Conservation (phyloP, 176 grass and related monocot species). For the Elymus sibiricus region DNA sequence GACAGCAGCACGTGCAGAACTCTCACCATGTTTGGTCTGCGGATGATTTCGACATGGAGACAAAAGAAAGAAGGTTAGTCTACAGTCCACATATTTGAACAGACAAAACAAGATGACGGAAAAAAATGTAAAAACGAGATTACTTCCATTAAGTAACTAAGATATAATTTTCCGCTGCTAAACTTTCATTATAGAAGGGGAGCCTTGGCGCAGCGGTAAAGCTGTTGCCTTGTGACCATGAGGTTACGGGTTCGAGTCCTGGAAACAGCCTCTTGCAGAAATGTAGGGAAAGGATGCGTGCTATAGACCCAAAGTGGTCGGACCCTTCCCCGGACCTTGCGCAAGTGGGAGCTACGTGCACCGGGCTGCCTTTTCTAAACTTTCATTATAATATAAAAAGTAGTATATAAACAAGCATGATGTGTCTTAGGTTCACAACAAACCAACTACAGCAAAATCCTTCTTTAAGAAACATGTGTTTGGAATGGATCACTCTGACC, state of each 20-base stretch:
- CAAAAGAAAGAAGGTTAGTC: slow-evolving; percentile 21
- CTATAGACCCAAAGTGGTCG: too few relatives aligned
- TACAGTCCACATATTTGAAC: background rate
- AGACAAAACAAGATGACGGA: background rate
- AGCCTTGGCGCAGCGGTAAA: too few relatives aligned
- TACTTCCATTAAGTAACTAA: background rate
- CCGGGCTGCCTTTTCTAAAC: too few relatives aligned
- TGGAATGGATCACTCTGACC: background rate
- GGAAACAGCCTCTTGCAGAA: too few relatives aligned
- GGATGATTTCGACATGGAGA: slow-evolving; percentile 25
- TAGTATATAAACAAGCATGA: background rate
- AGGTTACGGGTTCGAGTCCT: too few relatives aligned
- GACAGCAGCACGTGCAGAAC: background rate
- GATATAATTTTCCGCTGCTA: background rate
- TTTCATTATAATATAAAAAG: too few relatives aligned
- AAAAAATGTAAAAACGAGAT: slow-evolving; percentile 1
- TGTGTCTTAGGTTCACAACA: background rate
- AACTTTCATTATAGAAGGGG: too few relatives aligned
- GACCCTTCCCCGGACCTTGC: too few relatives aligned
- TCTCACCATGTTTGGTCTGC: slow-evolving; percentile 90
- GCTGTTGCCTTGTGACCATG: too few relatives aligned
- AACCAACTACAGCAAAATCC: background rate
- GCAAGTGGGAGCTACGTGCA: too few relatives aligned
- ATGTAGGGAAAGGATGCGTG: too few relatives aligned
- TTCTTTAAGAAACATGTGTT: background rate